phyloP scores from a whole-genome alignment of 2,329 filamentous ascomycete genomes.

The Chrysosporium queenslandicum region DNA sequence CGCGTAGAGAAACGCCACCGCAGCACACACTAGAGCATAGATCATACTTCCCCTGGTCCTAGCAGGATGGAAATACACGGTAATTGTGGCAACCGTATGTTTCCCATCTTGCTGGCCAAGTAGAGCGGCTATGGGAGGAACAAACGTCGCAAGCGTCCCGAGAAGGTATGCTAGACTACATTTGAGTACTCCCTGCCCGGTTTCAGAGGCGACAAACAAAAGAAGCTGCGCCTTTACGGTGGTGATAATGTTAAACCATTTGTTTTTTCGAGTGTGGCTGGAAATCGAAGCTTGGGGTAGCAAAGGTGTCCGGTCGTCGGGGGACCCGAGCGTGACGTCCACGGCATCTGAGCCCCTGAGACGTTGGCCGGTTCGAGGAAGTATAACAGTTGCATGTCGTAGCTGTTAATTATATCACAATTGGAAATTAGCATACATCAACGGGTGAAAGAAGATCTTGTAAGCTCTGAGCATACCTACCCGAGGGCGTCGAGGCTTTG shows the following conservation, averaged over 20 bases:
- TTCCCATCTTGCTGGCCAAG: constrained; percentile 82
- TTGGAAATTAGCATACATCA: neutral
- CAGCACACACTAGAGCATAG: constrained; percentile 67
- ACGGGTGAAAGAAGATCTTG: neutral
- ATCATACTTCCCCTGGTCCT: constrained; percentile 81
- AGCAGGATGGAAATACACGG: constrained; percentile 89
- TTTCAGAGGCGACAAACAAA: constrained; percentile 56
- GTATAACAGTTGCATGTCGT: constrained; percentile 75
- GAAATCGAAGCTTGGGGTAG: constrained; percentile 22
- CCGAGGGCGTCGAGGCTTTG: constrained; percentile 1
- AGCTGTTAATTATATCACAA: constrained; percentile 44
- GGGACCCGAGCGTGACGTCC: constrained; percentile 27
- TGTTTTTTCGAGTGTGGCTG: constrained; percentile 15
- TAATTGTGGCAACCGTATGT: constrained; percentile 85
- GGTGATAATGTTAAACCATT: constrained; percentile 24
- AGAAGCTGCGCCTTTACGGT: constrained; percentile 38
- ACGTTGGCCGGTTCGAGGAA: constrained; percentile 77
- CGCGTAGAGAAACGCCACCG: constrained; percentile 69
- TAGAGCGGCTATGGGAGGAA: constrained; percentile 59
- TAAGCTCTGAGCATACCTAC: neutral
- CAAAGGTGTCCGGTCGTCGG: constrained; percentile 33
- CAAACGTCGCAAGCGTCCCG: constrained; percentile 77
- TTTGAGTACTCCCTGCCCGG: constrained; percentile 73
- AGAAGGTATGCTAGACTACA: constrained; percentile 83
- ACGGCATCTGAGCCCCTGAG: constrained; percentile 58